Percentiles rank a stretch among this genome's conserved stretches.
Evolutionary conservation across 192 early-diverging fungal species (phyloP).

Genomic region (Linnemannia zychae): DNA sequence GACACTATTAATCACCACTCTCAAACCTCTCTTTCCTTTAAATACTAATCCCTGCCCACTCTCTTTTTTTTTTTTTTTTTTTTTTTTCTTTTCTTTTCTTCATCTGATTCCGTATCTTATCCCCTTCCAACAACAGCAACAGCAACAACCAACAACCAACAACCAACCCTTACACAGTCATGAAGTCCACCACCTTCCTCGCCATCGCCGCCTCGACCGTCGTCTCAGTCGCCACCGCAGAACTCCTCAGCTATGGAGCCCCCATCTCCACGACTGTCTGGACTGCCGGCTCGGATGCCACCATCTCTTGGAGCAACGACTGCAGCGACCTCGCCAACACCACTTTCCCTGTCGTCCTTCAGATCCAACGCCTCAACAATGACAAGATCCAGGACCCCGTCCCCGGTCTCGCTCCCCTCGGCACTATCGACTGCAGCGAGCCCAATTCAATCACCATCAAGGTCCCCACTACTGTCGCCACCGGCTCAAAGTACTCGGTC

Average conservation of each 20-base stretch:
- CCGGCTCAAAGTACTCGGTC: slow-evolving; percentile 40
- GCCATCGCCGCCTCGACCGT: slow-evolving; percentile 27
- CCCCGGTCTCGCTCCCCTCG: slow-evolving; percentile 13
- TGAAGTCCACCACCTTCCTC: slow-evolving; percentile 29
- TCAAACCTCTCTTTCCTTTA: background rate
- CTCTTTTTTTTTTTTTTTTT: background rate
- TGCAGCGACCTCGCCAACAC: slow-evolving; percentile 18
- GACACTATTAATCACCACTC: background rate
- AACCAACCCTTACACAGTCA: background rate
- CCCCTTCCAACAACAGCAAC: slow-evolving; percentile 18
- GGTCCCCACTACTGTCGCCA: slow-evolving; percentile 28
- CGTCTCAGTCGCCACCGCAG: slow-evolving; percentile 19
- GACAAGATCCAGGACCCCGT: slow-evolving; percentile 11
- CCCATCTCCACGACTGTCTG: slow-evolving; percentile 26
- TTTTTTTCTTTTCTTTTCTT: slow-evolving; percentile 15
- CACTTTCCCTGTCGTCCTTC: slow-evolving; percentile 18
- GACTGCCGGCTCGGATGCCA: slow-evolving; percentile 9
- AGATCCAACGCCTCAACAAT: background rate
- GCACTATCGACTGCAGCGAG: slow-evolving; percentile 21
- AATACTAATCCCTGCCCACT: background rate
- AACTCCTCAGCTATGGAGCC: slow-evolving; percentile 1
- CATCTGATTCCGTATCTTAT: slow-evolving; percentile 36
- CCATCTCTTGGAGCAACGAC: slow-evolving; percentile 29
- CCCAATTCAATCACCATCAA: slow-evolving; percentile 3
- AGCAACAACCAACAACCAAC: slow-evolving; percentile 15